A percentile compares a stretch with the other conserved stretches of the same genome.
These are phyloP conservation scores for Acanthamoeba triangularis DNA, from an alignment of 208 protist species.

Conservation along the genomic window DNA sequence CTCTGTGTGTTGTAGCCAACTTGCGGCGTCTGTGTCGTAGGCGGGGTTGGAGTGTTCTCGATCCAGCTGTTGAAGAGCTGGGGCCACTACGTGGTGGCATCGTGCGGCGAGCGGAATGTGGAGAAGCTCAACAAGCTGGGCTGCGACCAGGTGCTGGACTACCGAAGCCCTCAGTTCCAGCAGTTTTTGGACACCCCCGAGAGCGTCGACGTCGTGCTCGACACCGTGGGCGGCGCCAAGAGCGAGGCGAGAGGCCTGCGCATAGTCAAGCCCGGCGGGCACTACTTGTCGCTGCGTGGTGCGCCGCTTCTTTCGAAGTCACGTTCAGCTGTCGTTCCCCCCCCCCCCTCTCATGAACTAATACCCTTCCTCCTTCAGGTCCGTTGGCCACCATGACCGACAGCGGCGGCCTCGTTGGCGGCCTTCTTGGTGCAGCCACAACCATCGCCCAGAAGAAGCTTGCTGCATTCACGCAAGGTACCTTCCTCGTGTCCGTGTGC, in stretches of 20 bases:
- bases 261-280: background rate
- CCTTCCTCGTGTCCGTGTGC: too few species aligned
- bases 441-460: constrained; percentile 53
- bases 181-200: constrained; percentile 22
- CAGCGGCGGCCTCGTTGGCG: constrained; percentile 5
- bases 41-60: constrained; percentile 43
- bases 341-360: background rate
- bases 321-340: background rate
- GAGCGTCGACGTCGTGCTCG: constrained; percentile 68
- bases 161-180: constrained; percentile 41
- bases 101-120: constrained; percentile 46
- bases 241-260: constrained; percentile 50
- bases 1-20: background rate
- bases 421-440: background rate
- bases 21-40: background rate
- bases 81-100: constrained; percentile 62
- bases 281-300: constrained; percentile 56
- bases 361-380: background rate
- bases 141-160: constrained; percentile 40
- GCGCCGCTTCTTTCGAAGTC: background rate
- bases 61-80: constrained; percentile 58
- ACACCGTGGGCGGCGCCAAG: constrained; percentile 45
- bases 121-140: constrained; percentile 40
- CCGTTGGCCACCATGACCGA: constrained; percentile 48
- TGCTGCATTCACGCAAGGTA: constrained; percentile 21